Base-by-base conservation (phyloP, 192 early-diverging fungal genomes). In the Phycomyces blakesleeanus region DNA sequence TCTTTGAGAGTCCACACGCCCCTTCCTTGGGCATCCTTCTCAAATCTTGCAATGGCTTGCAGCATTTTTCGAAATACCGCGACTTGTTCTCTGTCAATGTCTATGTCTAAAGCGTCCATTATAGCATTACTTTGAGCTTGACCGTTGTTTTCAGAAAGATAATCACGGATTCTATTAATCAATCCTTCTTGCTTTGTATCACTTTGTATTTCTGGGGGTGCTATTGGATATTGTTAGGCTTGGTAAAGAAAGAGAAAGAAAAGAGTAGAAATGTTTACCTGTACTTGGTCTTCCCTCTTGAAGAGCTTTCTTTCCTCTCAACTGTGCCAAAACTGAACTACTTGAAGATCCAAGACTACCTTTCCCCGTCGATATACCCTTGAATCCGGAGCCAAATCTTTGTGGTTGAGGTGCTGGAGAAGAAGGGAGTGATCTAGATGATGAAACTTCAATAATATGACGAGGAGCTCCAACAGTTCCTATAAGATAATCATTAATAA, bases 11-110 rank as follows among this genome's bases (percentile, higher is more conserved):
- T 69, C 85, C 85, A 87, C 38, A 68, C 71, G 15, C 83, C 86
- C 44, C 71, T 64, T 22, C 62, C 64, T 34, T 63, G 34, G 12
- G 66, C 69, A 15, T 75, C 65, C 51, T 76, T 75, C 20, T 75
- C 71, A 63, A 81, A 69, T 16, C 53, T 69, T 2, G 88, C 85
- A 56, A 91, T 84, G 0, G 77, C 87, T 64, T 81, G 83, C 8
- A 91, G 66, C 83, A 91, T 81, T 63, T 84, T 83, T 21, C 81
- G 75, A 59, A 91, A 87, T 10, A 87, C 55, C 0, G 73, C 55
- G 10, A 81, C 79, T 40, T 89, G 78, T 2, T 83, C 73, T 22
- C 77, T 67, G 8, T 54, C 68, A 4, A 87, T 67, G 39, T 84
- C 72, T 12, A 78, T 25, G n/a, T 77, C 64, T 26, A 89, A 82